Percentiles rank a stretch among this genome's conserved stretches.
Evolutionary conservation across 768 basidiomycete genomes (phyloP).

Genomic region (Phlebiopsis flavidoalba): DNA sequence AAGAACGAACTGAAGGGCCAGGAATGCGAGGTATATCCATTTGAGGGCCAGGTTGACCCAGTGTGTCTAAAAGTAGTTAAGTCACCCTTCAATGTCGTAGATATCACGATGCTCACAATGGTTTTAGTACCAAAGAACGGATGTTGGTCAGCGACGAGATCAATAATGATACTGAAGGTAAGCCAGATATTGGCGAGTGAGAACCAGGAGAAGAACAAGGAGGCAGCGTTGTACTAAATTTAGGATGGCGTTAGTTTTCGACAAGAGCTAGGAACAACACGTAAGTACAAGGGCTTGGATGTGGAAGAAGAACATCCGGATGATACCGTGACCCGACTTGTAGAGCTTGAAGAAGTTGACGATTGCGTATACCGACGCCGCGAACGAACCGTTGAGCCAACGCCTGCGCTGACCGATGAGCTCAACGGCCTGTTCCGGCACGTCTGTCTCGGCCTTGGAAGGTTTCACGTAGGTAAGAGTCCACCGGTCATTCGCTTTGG

Average conservation of each 20-base stretch:
- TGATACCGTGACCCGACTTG: slow-evolving; percentile 76
- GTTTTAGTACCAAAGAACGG: slow-evolving; percentile 66
- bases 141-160: slow-evolving; percentile 57
- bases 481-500: slow-evolving; percentile 85
- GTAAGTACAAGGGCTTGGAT: slow-evolving; percentile 80
- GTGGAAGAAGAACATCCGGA: slow-evolving; percentile 97
- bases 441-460: slow-evolving; percentile 93
- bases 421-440: slow-evolving; percentile 89
- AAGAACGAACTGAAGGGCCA: slow-evolving; percentile 77
- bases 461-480: slow-evolving; percentile 91
- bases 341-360: slow-evolving; percentile 92
- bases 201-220: slow-evolving; percentile 89
- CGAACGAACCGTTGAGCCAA: slow-evolving; percentile 96
- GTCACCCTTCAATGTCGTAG: not conserved
- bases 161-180: slow-evolving; percentile 94
- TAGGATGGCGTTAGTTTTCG: not conserved
- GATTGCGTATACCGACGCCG: slow-evolving; percentile 88
- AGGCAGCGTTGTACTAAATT: slow-evolving; percentile 78
- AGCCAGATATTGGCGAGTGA: slow-evolving; percentile 89
- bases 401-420: slow-evolving; percentile 93
- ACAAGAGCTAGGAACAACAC: not conserved
- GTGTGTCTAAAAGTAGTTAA: slow-evolving; percentile 53
- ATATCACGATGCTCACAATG: slow-evolving; percentile 46
- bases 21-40: slow-evolving; percentile 84
- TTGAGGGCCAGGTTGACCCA: slow-evolving; percentile 82